phyloP scores from a whole-genome alignment of 169 alveolate genomes.

The Blepharisma undulans region DNA sequence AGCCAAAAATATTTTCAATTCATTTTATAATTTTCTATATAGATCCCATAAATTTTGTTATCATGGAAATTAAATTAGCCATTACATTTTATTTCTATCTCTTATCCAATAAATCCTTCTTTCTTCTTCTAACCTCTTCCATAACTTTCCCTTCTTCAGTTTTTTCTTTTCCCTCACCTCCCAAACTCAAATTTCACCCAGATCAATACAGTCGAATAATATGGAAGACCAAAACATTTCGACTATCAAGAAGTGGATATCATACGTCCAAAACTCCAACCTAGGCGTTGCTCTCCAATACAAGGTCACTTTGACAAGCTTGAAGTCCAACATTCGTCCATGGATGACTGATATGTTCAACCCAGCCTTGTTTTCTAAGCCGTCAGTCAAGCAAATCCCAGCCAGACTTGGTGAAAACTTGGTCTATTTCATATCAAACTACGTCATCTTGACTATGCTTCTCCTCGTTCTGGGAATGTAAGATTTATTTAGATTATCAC shows the following conservation, averaged over 20 bases:
- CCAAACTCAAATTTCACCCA: background rate
- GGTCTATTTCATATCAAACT: conserved; percentile 1
- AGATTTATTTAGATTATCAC: conserved; percentile 7
- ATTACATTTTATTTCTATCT: background rate
- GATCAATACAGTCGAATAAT: background rate
- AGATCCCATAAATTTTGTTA: background rate
- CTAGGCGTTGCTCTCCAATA: background rate
- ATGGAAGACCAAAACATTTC: background rate
- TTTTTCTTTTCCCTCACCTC: background rate
- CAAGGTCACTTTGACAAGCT: background rate
- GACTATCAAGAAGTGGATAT: background rate
- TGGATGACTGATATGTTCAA: conserved; percentile 16
- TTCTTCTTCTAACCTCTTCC: background rate
- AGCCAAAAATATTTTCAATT: background rate
- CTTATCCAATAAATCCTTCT: background rate
- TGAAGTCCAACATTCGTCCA: background rate
- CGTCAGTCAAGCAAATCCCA: background rate
- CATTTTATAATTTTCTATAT: background rate
- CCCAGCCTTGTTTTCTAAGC: conserved; percentile 21
- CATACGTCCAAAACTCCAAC: background rate
- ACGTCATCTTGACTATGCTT: background rate
- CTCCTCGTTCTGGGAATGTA: conserved; percentile 10
- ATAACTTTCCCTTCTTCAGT: background rate
- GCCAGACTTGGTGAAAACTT: conserved; percentile 6
- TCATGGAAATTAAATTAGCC: background rate